Base-by-base conservation (phyloP, 2,329 filamentous ascomycete species). In the Trichoderma arundinaceum region DNA sequence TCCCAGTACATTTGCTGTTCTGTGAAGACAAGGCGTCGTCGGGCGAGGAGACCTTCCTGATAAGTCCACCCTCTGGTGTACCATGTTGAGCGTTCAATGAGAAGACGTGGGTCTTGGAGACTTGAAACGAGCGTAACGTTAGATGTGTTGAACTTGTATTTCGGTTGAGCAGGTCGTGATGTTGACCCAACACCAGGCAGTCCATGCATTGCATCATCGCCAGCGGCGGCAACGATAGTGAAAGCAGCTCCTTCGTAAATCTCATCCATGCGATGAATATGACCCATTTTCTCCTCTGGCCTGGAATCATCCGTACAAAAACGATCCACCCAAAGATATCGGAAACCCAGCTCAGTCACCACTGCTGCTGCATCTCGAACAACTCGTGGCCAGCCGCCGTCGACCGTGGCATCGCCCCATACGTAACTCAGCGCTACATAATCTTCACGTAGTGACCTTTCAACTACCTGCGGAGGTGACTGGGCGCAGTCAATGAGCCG, bases 1-100 rank as follows among this genome's bases (percentile, higher is more conserved):
- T 80, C 75, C 72, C 77, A 79, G 61, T 78, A 79, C 71, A 77
- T 76, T 64, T 79, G 76, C 39, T 75, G 71, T n/a, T 76, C 72
- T 5, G 78, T 79, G 39, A 80, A 80, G 44, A 79, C 71, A 7
- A 80, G 74, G 2, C 77, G 72, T 12, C 78, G 74, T 9, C 75
- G 70, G 10, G 77, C 74, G 4, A 79, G 69, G 0, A 79, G 68
- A 1, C 74, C 77, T 67, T 80, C 78, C 60, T 80, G 78, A 32
- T 77, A 79, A 0, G 78, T 80, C 77, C 77, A 80, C 7, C 74
- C 78, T 19, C 77, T 71, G 0, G 74, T 72, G 12, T 72, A 75
- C 78, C 78, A 80, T 2, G 68, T 70, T 0, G 77, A 77, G 2
- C 70, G 68, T 66, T 72, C 71, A 35, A 77, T 69, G 0, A 72